A percentile compares a stretch with the other conserved stretches of the same genome.
Conservation (phyloP, 306 rosid genomes). For the Quercus dentata region DNA sequence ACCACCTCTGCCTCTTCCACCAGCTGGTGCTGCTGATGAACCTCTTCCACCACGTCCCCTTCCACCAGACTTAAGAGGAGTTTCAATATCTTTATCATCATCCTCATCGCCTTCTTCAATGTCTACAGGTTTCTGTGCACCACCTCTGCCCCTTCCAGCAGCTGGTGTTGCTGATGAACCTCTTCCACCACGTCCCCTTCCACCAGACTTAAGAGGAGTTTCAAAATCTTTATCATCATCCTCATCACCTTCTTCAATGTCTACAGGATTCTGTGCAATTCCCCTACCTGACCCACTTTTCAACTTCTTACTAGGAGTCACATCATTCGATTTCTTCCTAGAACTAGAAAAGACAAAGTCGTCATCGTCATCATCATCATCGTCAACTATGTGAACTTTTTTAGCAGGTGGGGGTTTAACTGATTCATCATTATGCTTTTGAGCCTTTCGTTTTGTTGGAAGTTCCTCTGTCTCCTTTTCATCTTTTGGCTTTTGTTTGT, state of each 20-base stretch:
- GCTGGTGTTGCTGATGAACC: conserved; percentile 54
- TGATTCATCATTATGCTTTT: conserved; percentile 37
- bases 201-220: conserved; percentile 52
- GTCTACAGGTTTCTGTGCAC: conserved; percentile 29
- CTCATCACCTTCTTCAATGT: conserved; percentile 57
- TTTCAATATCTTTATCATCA: conserved; percentile 37
- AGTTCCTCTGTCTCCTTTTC: conserved; percentile 45
- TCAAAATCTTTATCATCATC: conserved; percentile 47
- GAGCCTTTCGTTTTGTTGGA: conserved; percentile 69
- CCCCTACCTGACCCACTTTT: conserved; percentile 73
- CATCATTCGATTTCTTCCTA: conserved; percentile 42
- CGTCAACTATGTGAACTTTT: conserved; percentile 39
- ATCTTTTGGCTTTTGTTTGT: conserved; percentile 50
- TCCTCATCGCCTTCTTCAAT: conserved; percentile 62
- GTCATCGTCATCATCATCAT: conserved; percentile 34
- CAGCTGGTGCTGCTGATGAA: conserved; percentile 48
- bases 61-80: conserved; percentile 59
- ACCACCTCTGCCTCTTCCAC: conserved; percentile 91
- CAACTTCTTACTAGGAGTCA: conserved; percentile 65
- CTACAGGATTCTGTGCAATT: conserved; percentile 38
- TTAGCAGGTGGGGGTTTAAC: conserved; percentile 36
- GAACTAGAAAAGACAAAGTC: conserved; percentile 40
- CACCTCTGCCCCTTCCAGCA: conserved; percentile 90
- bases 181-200: conserved; percentile 37
- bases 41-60: conserved; percentile 88